Evolutionary conservation across 495 filamentous ascomycete genomes (phyloP).

Genomic region (Neurospora sp.): DNA sequence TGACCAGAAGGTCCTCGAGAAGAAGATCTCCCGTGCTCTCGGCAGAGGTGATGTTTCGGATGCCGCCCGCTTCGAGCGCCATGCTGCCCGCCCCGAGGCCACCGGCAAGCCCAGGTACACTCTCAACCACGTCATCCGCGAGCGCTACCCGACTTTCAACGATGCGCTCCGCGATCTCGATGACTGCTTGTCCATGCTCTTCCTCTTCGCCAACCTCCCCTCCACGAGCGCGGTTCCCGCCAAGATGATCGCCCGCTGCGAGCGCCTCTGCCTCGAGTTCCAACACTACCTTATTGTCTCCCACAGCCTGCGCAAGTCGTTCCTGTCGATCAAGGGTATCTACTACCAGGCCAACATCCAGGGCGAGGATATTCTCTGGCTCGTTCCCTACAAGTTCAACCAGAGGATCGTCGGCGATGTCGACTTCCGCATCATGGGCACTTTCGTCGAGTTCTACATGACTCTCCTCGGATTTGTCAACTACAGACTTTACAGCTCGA

Average conservation of each 20-base stretch:
- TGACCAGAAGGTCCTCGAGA: constrained; percentile 89
- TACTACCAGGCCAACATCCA: constrained; percentile 99
- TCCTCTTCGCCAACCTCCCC: constrained; percentile 94
- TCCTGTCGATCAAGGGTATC: constrained; percentile 97
- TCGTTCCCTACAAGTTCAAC: constrained; percentile 95
- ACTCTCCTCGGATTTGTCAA: constrained; percentile 93
- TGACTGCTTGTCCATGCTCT: constrained; percentile 92
- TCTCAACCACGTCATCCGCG: constrained; percentile 92
- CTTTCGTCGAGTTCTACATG: constrained; percentile 97
- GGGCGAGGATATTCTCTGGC: constrained; percentile 95
- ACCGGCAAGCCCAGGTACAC: constrained; percentile 76
- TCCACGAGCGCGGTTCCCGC: constrained; percentile 76
- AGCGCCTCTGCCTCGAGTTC: constrained; percentile 86
- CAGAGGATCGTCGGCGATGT: constrained; percentile 86
- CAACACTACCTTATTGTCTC: constrained; percentile 92
- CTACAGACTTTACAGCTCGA: constrained; percentile 80
- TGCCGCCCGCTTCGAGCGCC: constrained; percentile 54
- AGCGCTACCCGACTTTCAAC: constrained; percentile 94
- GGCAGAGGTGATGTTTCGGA: constrained; percentile 85
- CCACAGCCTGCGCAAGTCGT: constrained; percentile 84
- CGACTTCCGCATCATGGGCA: constrained; percentile 97
- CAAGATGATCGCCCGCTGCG: constrained; percentile 88
- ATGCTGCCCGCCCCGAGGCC: constrained; percentile 65
- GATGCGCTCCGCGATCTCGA: constrained; percentile 93
- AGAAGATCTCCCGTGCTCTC: constrained; percentile 88